These are phyloP conservation scores for Cubamyces lactineus DNA, from an alignment of 768 basidiomycete genomes.

Conservation along the genomic window DNA sequence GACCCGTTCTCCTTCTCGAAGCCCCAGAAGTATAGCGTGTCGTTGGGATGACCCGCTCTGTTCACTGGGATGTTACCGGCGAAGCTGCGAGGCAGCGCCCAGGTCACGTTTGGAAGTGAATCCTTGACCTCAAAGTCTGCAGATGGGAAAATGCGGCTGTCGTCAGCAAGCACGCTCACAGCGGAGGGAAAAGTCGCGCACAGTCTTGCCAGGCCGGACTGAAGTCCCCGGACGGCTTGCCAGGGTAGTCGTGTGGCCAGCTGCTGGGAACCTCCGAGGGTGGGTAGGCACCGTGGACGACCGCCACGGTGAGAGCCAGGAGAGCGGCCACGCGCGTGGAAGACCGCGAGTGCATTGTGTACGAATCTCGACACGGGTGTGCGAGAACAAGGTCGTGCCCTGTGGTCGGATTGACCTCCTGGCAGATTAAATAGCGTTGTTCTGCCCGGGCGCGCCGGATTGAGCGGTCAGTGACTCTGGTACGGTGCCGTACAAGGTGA, in stretches of 20 bases:
- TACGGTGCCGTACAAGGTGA: neutral
- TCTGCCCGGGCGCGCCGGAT: neutral
- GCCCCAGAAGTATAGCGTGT: constrained; percentile 45
- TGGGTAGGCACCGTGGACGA: constrained; percentile 4
- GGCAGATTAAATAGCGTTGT: neutral
- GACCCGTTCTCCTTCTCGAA: constrained; percentile 43
- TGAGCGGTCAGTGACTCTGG: neutral
- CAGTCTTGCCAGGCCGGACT: constrained; percentile 39
- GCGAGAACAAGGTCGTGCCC: neutral
- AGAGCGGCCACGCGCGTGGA: neutral
- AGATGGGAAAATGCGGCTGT: neutral
- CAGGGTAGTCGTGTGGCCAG: constrained; percentile 47
- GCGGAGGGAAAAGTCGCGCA: constrained; percentile 20
- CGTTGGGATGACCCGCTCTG: constrained; percentile 37
- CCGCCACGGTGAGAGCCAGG: neutral
- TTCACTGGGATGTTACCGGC: constrained; percentile 41
- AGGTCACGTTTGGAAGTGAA: constrained; percentile 39
- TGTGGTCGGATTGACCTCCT: neutral
- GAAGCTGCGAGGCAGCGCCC: constrained; percentile 36
- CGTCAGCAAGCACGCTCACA: neutral
- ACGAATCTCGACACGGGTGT: neutral
- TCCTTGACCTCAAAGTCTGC: constrained; percentile 41
- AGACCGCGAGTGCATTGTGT: neutral
- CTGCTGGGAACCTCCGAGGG: constrained; percentile 14
- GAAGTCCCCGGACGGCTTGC: constrained; percentile 40